A percentile compares a stretch with the other conserved stretches of the same genome.
Conservation (phyloP, 2,329 filamentous ascomycete species). For the Emericellopsis atlantica region DNA sequence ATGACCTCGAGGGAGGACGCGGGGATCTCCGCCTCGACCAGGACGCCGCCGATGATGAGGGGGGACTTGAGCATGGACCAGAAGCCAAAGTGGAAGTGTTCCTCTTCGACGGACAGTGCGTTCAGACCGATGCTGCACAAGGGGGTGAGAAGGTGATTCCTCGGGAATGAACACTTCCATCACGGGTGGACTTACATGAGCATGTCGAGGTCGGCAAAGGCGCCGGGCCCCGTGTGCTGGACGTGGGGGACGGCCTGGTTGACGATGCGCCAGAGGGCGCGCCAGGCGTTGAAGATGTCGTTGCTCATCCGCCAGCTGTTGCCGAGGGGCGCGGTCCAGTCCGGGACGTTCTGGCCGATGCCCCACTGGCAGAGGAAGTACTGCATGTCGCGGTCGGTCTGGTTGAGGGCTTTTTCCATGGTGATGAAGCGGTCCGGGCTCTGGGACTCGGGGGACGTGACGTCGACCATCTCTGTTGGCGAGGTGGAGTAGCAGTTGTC, state of each 20-base stretch:
- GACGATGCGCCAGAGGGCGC: conserved; percentile 34
- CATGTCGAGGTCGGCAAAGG: conserved; percentile 41
- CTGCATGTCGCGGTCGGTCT: conserved; percentile 25
- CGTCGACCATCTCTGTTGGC: conserved; percentile 24
- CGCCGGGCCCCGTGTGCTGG: conserved; percentile 27
- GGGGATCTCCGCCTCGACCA: conserved; percentile 23
- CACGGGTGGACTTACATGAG: conserved; percentile 22
- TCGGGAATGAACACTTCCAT: not conserved
- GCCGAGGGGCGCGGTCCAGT: conserved; percentile 29
- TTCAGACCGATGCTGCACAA: conserved; percentile 28
- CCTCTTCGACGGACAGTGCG: conserved; percentile 29
- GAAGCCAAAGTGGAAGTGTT: conserved; percentile 37
- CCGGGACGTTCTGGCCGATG: conserved; percentile 29
- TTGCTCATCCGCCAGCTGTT: conserved; percentile 39
- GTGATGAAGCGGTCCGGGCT: conserved; percentile 28
- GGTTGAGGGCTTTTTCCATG: conserved; percentile 29
- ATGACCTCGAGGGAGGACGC: conserved; percentile 26
- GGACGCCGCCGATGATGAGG: conserved; percentile 28
- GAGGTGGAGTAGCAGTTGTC: conserved; percentile 36
- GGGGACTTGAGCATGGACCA: conserved; percentile 40
- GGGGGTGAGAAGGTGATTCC: too few species aligned
- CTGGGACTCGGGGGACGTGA: conserved; percentile 3
- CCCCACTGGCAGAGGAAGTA: conserved; percentile 43
- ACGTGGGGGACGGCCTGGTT: conserved; percentile 37
- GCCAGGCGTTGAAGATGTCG: conserved; percentile 38